Evolutionary conservation across 495 filamentous ascomycete species (phyloP), one percentile per base, ranked within the genome.

Genomic region (Aeminium ludgeri): DNA sequence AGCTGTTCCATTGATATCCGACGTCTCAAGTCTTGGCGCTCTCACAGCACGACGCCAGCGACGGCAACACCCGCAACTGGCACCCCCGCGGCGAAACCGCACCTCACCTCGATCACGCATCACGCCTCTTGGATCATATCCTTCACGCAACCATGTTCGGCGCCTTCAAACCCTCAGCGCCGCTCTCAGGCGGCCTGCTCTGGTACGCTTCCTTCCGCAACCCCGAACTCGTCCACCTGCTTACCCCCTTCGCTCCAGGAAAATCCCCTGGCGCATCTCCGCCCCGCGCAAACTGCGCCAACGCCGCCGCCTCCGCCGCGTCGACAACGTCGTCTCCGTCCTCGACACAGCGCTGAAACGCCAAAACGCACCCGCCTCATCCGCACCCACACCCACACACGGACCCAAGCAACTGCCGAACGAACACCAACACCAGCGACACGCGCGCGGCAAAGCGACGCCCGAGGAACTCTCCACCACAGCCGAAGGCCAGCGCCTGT

Each of bases 191-290:
- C 34, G 87, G 87, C 36, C 42, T 63, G 18, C 37, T 63, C 48
- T 63, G 59, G 59, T 61, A 55, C 28, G 20, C 15, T 15, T 12
- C 7, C 15, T 23, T 17, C 31, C n/a, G 10, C 38, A 17, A 11
- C 32, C n/a, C 30, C 6, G 28, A n/a, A n/a, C n/a, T n/a, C n/a
- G n/a, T n/a, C n/a, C n/a, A n/a, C n/a, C n/a, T n/a, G n/a, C n/a
- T n/a, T n/a, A n/a, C n/a, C n/a, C n/a, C n/a, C n/a, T n/a, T n/a
- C n/a, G 49, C n/a, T 19, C 1, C 42, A 95, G 89, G 89, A 97
- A 97, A 77, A 86, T 80, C 58, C 91, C 89, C 43, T 97, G 85
- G 84, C 82, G 91, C 36, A 77, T 97, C 55, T 97, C 89, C 31
- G 60, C 66, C 41, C 78, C 76, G 51, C 89, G 95, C 58, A 97